phyloP scores from a whole-genome alignment of 2,329 filamentous ascomycete genomes.

The Sordariomycetes sp. region DNA sequence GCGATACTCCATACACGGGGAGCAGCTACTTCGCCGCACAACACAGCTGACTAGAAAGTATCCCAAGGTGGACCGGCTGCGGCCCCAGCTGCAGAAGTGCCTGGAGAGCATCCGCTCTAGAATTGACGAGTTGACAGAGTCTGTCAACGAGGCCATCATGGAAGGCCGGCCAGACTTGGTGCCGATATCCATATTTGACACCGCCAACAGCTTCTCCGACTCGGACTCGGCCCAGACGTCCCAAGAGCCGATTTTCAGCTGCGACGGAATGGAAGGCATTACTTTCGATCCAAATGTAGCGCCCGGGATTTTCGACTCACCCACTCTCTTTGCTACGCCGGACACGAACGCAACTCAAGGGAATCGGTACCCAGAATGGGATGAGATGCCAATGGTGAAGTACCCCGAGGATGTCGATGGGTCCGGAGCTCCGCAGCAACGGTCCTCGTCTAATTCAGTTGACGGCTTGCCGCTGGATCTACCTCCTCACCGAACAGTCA shows the following conservation, averaged over 20 bases:
- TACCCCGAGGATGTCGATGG: slow-evolving; percentile 27
- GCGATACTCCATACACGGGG: slow-evolving; percentile 36
- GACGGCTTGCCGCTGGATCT: slow-evolving; percentile 14
- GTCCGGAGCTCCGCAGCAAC: slow-evolving; percentile 11
- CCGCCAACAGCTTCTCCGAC: slow-evolving; percentile 1
- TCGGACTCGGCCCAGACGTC: slow-evolving; percentile 1
- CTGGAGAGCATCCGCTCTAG: slow-evolving; percentile 11
- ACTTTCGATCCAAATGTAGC: background rate
- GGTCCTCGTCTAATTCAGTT: slow-evolving; percentile 5
- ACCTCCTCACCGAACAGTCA: slow-evolving; percentile 25
- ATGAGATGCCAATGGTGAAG: slow-evolving; percentile 4
- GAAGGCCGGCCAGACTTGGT: background rate
- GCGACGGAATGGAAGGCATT: background rate
- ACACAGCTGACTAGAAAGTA: slow-evolving; percentile 20
- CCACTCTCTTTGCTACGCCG: background rate
- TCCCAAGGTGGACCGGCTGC: slow-evolving; percentile 15
- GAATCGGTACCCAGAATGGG: background rate
- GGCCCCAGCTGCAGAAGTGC: slow-evolving; percentile 18
- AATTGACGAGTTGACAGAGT: background rate
- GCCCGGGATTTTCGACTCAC: background rate
- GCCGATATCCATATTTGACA: background rate
- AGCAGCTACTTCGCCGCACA: slow-evolving; percentile 28
- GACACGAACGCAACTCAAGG: background rate
- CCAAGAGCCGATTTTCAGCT: background rate
- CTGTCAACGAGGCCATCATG: background rate